Evolutionary conservation across 208 protist species (phyloP).

Genomic region (Leptomonas seymouri): DNA sequence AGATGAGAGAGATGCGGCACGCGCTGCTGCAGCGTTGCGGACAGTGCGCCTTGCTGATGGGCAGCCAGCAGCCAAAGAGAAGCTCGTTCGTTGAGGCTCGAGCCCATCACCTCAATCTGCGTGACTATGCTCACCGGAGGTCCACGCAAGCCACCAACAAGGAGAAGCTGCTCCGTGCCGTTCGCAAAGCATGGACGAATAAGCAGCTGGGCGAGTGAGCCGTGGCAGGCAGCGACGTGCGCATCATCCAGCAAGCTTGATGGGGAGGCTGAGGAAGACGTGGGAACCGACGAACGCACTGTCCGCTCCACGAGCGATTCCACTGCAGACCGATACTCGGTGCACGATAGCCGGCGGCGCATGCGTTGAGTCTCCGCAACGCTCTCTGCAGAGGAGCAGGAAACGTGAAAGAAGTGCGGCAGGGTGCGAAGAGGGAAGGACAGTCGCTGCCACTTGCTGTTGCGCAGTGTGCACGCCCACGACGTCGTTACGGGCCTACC

Average conservation of each 20-base stretch:
- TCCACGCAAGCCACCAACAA: conserved; percentile 55
- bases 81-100: conserved; percentile 40
- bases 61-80: conserved; percentile 51
- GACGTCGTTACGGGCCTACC: conserved; percentile 48
- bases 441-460: conserved; percentile 43
- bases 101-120: conserved; percentile 41
- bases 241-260: neutral
- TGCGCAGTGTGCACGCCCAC: conserved; percentile 50
- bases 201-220: conserved; percentile 51
- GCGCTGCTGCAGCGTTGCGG: neutral
- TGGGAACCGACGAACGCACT: neutral
- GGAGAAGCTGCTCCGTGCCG: conserved; percentile 9
- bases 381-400: conserved; percentile 3
- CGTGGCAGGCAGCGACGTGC: conserved; percentile 61
- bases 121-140: conserved; percentile 50
- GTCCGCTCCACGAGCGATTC: conserved; percentile 26
- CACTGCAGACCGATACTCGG: conserved; percentile 25
- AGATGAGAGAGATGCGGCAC: conserved; percentile 6
- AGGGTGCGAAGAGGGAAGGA: conserved; percentile 47
- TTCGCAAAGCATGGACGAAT: conserved; percentile 1
- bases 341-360: conserved; percentile 15
- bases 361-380: neutral
- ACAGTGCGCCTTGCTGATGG: conserved; percentile 20
- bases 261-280: neutral
- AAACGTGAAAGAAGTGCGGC: conserved; percentile 23